Conservation (phyloP, 192 early-diverging fungal genomes). For the Umbelopsis ramanniana region DNA sequence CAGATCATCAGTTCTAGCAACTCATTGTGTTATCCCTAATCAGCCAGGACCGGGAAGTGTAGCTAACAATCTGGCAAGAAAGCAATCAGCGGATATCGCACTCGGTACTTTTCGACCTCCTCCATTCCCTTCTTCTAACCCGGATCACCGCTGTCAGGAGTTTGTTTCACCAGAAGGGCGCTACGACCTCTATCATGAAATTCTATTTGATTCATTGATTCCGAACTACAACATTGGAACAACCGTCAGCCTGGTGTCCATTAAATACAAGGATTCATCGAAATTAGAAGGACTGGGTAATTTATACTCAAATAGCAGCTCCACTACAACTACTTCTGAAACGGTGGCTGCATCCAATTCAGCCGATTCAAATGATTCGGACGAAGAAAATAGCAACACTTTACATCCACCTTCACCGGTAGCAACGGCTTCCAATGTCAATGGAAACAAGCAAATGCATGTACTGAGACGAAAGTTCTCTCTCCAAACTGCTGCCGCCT, state of each 20-base stretch:
- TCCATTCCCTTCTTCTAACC: conserved; percentile 32
- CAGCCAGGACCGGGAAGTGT: conserved; percentile 14
- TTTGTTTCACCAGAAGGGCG: conserved; percentile 58
- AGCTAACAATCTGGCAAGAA: not conserved
- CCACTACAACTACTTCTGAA: conserved; percentile 14
- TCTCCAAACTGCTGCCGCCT: conserved; percentile 6
- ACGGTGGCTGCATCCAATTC: not conserved
- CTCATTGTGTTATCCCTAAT: not conserved
- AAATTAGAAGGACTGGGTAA: conserved; percentile 6
- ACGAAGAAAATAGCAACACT: not conserved
- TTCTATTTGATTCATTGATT: conserved; percentile 48
- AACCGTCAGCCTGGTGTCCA: conserved; percentile 45
- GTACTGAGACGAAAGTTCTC: not conserved
- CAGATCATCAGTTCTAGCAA: not conserved
- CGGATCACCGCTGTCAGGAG: conserved; percentile 49
- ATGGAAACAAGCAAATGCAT: conserved; percentile 6
- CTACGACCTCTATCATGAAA: conserved; percentile 52
- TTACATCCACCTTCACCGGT: not conserved
- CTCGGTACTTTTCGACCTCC: conserved; percentile 23
- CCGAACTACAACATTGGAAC: conserved; percentile 54
- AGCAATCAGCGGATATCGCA: conserved; percentile 6
- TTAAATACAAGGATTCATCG: conserved; percentile 52
- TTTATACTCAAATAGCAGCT: conserved; percentile 5
- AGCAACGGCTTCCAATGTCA: not conserved
- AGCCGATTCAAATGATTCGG: not conserved